These are phyloP conservation scores for Trebouxia sp. DNA, from an alignment of 139 green algal genomes.

Conservation along the genomic window DNA sequence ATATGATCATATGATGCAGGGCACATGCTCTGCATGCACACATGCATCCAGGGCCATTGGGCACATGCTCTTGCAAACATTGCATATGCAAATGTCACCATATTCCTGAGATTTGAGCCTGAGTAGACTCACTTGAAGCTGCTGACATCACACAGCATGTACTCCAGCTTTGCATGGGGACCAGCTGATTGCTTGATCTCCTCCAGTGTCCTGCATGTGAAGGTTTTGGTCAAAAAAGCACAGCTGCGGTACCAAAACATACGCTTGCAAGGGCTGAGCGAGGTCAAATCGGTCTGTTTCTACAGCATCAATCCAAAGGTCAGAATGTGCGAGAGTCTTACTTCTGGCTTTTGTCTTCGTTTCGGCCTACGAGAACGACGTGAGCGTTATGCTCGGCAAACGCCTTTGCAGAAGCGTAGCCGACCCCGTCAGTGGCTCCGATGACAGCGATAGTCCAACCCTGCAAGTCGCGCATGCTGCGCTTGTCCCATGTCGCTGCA, in stretches of 20 bases:
- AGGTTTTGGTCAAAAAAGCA: background rate
- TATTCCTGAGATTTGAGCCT: no score
- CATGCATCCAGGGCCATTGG: background rate
- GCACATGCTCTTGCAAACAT: no score
- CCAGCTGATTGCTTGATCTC: conserved; percentile 33
- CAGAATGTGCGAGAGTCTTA: background rate
- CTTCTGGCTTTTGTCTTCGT: conserved; percentile 38
- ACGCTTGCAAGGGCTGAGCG: no score
- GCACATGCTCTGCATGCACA: background rate
- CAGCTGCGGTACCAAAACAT: background rate
- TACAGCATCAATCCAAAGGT: background rate
- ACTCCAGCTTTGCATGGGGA: conserved; percentile 35
- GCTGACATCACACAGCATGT: conserved; percentile 41
- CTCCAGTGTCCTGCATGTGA: conserved; percentile 24
- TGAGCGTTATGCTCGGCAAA: conserved; percentile 39
- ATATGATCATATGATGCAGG: background rate
- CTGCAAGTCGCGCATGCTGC: conserved; percentile 17
- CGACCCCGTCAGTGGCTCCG: conserved; percentile 43
- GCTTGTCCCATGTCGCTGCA: conserved; percentile 3
- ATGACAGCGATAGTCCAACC: conserved; percentile 43
- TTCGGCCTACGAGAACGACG: conserved; percentile 40
- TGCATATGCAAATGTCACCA: background rate
- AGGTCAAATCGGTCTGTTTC: no score
- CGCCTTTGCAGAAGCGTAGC: conserved; percentile 32
- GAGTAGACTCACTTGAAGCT: conserved; percentile 38